These are phyloP conservation scores for Neotropicomus parvogracilis DNA, from an alignment of 1,284 basidiomycete species.

Conservation along the genomic window DNA sequence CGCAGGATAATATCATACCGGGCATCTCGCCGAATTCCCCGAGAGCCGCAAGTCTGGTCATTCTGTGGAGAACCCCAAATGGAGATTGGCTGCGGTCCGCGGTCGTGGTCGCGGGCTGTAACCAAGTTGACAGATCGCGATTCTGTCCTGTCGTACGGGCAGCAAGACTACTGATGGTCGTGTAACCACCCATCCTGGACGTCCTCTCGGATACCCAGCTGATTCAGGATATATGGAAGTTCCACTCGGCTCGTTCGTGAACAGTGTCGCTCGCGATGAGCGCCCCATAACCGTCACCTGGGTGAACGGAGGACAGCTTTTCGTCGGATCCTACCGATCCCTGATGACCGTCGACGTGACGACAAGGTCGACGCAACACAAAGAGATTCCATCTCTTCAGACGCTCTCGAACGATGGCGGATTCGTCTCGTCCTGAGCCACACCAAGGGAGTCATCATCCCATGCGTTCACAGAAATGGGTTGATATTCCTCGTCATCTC, in stretches of 20 bases:
- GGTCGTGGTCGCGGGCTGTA: background rate
- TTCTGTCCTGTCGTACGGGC: conserved; percentile 1
- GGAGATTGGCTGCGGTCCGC: background rate
- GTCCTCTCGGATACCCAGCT: background rate
- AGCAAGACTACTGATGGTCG: background rate
- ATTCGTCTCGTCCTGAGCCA: background rate
- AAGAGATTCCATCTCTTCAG: conserved; percentile 1
- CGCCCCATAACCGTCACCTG: background rate
- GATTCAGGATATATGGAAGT: background rate
- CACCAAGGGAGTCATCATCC: background rate
- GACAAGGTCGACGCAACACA: conserved; percentile 1
- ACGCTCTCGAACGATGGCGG: background rate
- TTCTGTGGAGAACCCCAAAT: background rate
- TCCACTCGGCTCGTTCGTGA: conserved; percentile 3
- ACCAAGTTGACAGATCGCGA: conserved; percentile 2
- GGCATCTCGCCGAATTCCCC: background rate
- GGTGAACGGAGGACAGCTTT: no score
- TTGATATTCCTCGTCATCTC: background rate
- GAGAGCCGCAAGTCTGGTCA: background rate
- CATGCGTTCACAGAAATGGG: no score
- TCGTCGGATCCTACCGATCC: background rate
- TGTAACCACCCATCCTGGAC: background rate
- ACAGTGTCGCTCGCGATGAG: background rate
- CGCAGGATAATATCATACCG: background rate
- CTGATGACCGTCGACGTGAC: background rate